A percentile compares a stretch with the other conserved stretches of the same genome.
These are phyloP conservation scores for Colletotrichum sp. DNA, from an alignment of 2,329 filamentous ascomycete species.

Conservation along the genomic window DNA sequence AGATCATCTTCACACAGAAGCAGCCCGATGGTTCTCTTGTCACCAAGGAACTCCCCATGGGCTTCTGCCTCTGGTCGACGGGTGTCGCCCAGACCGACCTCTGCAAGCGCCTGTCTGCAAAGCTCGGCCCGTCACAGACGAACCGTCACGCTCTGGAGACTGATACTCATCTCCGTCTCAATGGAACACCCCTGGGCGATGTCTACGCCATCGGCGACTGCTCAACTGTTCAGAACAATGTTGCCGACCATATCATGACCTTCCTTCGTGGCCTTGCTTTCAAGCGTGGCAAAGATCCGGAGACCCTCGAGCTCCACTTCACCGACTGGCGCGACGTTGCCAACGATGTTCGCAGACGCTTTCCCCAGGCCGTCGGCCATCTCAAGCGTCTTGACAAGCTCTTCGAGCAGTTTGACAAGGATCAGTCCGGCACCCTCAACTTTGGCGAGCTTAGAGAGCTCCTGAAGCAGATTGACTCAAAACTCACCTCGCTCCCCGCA, in stretches of 20 bases:
- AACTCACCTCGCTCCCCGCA: conserved; percentile 91
- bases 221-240: conserved; percentile 95
- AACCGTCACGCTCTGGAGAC: conserved; percentile 95
- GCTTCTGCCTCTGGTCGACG: conserved; percentile 97
- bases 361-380: conserved; percentile 89
- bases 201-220: conserved; percentile 98
- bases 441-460: conserved; percentile 91
- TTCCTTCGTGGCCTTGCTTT: conserved; percentile 91
- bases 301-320: conserved; percentile 87
- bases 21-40: conserved; percentile 73
- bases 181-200: conserved; percentile 87
- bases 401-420: conserved; percentile 90
- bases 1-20: conserved; percentile 88
- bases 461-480: conserved; percentile 89
- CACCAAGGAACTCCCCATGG: conserved; percentile 94
- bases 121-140: conserved; percentile 77
- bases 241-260: conserved; percentile 87
- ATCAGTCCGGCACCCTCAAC: conserved; percentile 91
- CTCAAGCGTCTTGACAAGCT: conserved; percentile 89
- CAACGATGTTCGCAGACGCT: conserved; percentile 81
- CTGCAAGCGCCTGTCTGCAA: conserved; percentile 76
- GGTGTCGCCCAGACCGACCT: conserved; percentile 89
- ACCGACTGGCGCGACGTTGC: conserved; percentile 88
- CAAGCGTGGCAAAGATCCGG: conserved; percentile 89
- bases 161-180: conserved; percentile 88